A percentile compares a stretch with the other conserved stretches of the same genome.
phyloP scores from a whole-genome alignment of 1,284 basidiomycete species.

The Phylloboletellus chloephorus region DNA sequence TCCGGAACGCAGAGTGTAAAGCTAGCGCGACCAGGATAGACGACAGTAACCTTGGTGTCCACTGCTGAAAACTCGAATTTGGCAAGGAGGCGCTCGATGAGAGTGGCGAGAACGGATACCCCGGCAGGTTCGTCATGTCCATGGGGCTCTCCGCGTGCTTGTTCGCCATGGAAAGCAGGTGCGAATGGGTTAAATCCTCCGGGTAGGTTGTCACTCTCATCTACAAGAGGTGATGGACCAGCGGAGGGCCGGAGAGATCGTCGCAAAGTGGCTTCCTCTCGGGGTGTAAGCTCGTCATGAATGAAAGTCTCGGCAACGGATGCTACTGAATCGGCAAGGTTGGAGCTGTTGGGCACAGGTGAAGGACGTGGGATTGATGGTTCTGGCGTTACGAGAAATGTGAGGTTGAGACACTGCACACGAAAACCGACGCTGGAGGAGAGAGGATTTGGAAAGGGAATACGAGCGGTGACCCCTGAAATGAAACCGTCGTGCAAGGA shows the following conservation, averaged over 20 bases:
- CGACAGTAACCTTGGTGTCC: conserved; percentile 62
- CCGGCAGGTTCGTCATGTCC: conserved; percentile 59
- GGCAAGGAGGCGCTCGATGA: conserved; percentile 80
- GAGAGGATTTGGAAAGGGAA: conserved; percentile 73
- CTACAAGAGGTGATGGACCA: conserved; percentile 26
- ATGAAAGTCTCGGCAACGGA: conserved; percentile 82
- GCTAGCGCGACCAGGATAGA: conserved; percentile 57
- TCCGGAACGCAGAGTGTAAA: conserved; percentile 56
- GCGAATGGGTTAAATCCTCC: conserved; percentile 63
- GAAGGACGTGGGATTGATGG: conserved; percentile 13
- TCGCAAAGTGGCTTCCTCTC: conserved; percentile 69
- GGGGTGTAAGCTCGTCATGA: conserved; percentile 69
- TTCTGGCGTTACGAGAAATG: conserved; percentile 46
- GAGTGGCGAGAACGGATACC: conserved; percentile 77
- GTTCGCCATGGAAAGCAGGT: conserved; percentile 34
- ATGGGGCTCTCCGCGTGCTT: conserved; percentile 23
- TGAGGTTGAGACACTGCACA: conserved; percentile 56
- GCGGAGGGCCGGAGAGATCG: conserved; percentile 56
- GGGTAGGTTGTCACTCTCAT: conserved; percentile 45
- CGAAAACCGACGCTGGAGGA: conserved; percentile 67
- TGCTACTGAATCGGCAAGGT: conserved; percentile 71
- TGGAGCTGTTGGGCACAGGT: conserved; percentile 26
- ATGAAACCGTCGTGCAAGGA: conserved; percentile 67
- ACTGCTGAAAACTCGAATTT: conserved; percentile 75
- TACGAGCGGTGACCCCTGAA: conserved; percentile 65